These are phyloP conservation scores for Pilatotrama ljubarskyi DNA, from an alignment of 768 basidiomycete genomes.

Conservation along the genomic window DNA sequence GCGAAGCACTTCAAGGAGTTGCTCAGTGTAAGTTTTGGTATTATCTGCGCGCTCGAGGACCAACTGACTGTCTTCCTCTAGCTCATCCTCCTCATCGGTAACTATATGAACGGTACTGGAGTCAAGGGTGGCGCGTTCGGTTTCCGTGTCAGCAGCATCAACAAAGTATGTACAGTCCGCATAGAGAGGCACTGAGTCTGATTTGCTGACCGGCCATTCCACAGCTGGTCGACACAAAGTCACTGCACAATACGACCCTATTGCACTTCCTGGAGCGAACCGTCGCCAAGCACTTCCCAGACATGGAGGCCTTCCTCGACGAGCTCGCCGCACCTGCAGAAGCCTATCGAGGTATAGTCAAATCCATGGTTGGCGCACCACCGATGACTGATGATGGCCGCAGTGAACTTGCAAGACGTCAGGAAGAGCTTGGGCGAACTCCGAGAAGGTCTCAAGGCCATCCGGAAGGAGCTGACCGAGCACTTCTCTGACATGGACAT, in stretches of 20 bases:
- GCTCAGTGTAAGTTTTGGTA: constrained; percentile 58
- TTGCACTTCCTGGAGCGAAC: constrained; percentile 93
- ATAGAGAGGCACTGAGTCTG: background rate
- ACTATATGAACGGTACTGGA: constrained; percentile 97
- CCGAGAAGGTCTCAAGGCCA: constrained; percentile 72
- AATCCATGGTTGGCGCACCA: background rate
- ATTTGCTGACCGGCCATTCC: background rate
- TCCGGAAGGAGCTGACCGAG: constrained; percentile 77
- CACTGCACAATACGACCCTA: constrained; percentile 89
- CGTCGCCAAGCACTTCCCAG: constrained; percentile 81
- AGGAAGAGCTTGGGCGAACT: constrained; percentile 74
- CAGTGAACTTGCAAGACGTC: constrained; percentile 86
- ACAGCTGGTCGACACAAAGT: constrained; percentile 97
- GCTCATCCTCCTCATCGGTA: constrained; percentile 94
- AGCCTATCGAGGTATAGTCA: constrained; percentile 78
- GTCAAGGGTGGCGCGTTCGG: constrained; percentile 96
- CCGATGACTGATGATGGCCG: constrained; percentile 11
- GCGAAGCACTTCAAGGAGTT: constrained; percentile 91
- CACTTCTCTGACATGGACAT: constrained; percentile 74
- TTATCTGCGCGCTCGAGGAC: background rate
- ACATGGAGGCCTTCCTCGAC: constrained; percentile 85
- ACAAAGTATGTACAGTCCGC: constrained; percentile 61
- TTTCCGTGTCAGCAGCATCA: constrained; percentile 96
- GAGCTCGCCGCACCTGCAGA: constrained; percentile 89
- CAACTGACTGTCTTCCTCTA: constrained; percentile 23